phyloP scores from a whole-genome alignment of 768 basidiomycete species.

The Amanita molliuscula region DNA sequence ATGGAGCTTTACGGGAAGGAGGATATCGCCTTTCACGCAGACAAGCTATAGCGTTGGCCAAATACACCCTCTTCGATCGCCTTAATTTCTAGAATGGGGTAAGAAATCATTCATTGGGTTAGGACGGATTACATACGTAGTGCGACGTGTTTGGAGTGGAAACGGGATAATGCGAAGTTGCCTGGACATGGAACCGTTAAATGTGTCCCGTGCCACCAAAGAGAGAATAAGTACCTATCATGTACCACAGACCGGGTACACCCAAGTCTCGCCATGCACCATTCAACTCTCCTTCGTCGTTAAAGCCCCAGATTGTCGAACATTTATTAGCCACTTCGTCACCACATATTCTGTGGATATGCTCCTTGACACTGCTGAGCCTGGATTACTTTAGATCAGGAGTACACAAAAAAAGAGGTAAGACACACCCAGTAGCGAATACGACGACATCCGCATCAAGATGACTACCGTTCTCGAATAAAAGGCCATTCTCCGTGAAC shows the following conservation, averaged over 20 bases:
- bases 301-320: slow-evolving; percentile 49
- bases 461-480: slow-evolving; percentile 35
- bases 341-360: slow-evolving; percentile 31
- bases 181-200: slow-evolving; percentile 18
- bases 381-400: slow-evolving; percentile 15
- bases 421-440: slow-evolving; percentile 34
- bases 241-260: slow-evolving; percentile 41
- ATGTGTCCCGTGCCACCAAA: not conserved
- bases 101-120: not conserved
- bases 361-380: slow-evolving; percentile 28
- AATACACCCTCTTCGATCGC: slow-evolving; percentile 47
- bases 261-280: slow-evolving; percentile 40
- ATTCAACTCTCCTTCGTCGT: slow-evolving; percentile 50
- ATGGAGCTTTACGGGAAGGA: too few relatives aligned
- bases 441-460: slow-evolving; percentile 38
- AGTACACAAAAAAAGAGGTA: not conserved
- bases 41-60: slow-evolving; percentile 16
- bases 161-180: slow-evolving; percentile 45
- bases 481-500: slow-evolving; percentile 30
- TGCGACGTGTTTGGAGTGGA: slow-evolving; percentile 52
- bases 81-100: slow-evolving; percentile 46
- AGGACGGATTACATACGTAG: slow-evolving; percentile 35
- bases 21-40: too few relatives aligned
- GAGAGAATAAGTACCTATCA: slow-evolving; percentile 34
- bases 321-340: slow-evolving; percentile 30